Percentiles rank a stretch among this genome's conserved stretches.
These are phyloP conservation scores for Gliomastix tumulicola DNA, from an alignment of 2,329 filamentous ascomycete genomes.

Conservation along the genomic window DNA sequence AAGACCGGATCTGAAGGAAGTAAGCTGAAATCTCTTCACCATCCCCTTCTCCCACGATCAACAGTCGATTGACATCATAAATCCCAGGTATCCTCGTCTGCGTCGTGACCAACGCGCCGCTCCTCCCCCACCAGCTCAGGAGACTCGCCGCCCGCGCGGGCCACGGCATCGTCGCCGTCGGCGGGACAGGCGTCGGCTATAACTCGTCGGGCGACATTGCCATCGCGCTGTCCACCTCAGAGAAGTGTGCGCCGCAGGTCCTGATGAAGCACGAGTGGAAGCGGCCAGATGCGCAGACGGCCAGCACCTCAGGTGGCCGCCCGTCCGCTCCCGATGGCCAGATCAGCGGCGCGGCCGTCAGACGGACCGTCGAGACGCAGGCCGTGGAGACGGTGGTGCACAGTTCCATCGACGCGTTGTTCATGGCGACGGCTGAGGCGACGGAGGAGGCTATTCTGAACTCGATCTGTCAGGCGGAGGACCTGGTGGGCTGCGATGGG, in stretches of 20 bases:
- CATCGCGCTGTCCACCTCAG: conserved; percentile 56
- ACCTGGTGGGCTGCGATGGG: no score
- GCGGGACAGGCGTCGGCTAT: conserved; percentile 49
- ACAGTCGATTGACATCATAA: no score
- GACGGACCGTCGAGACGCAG: conserved; percentile 25
- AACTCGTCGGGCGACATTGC: conserved; percentile 59
- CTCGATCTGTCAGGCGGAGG: no score
- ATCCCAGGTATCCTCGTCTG: conserved; percentile 57
- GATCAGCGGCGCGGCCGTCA: no score
- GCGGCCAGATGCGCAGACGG: no score
- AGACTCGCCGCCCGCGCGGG: conserved; percentile 52
- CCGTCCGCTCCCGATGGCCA: no score
- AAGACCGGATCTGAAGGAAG: no score
- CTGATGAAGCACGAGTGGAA: no score
- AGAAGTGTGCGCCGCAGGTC: no score
- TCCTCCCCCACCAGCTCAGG: conserved; percentile 49
- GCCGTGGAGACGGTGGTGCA: background rate
- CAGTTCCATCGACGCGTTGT: conserved; percentile 24
- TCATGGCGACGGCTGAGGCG: conserved; percentile 51
- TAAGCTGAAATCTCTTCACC: no score
- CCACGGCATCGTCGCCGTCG: conserved; percentile 49
- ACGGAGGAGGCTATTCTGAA: conserved; percentile 40
- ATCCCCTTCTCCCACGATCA: no score
- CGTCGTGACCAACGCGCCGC: conserved; percentile 52
- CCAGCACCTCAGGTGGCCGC: no score